Evolutionary conservation across 805 yeast genomes (phyloP).

Genomic region (Yarrowia yakushimensis): DNA sequence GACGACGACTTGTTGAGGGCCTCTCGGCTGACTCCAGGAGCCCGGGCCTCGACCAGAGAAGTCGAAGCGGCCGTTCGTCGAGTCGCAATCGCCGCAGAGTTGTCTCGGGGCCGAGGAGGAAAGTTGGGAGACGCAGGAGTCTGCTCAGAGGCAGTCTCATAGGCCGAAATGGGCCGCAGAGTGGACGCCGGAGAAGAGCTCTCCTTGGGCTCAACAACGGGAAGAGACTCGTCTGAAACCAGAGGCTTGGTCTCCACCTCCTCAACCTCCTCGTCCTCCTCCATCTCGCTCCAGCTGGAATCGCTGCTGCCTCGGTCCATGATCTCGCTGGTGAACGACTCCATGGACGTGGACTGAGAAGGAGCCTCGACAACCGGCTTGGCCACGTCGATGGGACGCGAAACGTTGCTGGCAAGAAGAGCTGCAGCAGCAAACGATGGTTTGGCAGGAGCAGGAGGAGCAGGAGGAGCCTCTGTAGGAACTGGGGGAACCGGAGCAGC

Average conservation of each 20-base stretch:
- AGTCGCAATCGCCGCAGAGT: neutral
- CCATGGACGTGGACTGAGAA: constrained; percentile 14
- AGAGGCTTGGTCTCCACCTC: constrained; percentile 7
- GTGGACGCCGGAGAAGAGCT: neutral
- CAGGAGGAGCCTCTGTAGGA: neutral
- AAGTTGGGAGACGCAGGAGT: constrained; percentile 1
- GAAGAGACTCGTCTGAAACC: neutral
- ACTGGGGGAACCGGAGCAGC: neutral
- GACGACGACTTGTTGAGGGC: constrained; percentile 3
- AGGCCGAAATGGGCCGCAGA: constrained; percentile 1
- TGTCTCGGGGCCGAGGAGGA: constrained; percentile 10
- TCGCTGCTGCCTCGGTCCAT: constrained; percentile 16
- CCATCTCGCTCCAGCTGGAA: constrained; percentile 2
- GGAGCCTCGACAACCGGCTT: neutral
- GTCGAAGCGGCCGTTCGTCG: constrained; percentile 1
- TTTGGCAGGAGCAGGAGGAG: neutral
- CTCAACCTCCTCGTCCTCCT: neutral
- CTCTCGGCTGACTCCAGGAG: neutral
- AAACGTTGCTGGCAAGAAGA: neutral
- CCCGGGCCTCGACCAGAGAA: neutral
- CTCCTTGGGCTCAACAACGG: neutral
- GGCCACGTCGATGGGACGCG: neutral
- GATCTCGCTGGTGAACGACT: constrained; percentile 2
- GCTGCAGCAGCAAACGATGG: constrained; percentile 20
- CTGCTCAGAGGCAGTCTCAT: neutral